Conservation (phyloP, 1,284 basidiomycete genomes). For the Ustilago esculenta region DNA sequence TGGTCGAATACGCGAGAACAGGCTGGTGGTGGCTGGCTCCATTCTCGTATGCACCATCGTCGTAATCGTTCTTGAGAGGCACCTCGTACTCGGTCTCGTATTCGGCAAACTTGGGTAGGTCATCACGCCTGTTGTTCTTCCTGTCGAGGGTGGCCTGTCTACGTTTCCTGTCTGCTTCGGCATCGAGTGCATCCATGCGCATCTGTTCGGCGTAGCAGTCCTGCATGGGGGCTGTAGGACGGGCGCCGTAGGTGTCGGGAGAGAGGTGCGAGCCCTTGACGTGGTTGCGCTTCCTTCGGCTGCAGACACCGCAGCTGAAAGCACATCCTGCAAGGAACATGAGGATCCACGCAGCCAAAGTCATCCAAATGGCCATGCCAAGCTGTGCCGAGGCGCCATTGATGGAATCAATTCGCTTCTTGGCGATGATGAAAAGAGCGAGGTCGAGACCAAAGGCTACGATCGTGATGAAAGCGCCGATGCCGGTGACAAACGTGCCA, state of each 20-base stretch:
- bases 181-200: conserved; percentile 62
- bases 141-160: conserved; percentile 45
- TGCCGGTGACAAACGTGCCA: conserved; percentile 49
- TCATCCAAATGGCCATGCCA: conserved; percentile 60
- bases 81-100: conserved; percentile 60
- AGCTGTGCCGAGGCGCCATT: conserved; percentile 50
- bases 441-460: conserved; percentile 59
- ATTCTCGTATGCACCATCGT: conserved; percentile 37
- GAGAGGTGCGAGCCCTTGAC: conserved; percentile 45
- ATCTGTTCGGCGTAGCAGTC: conserved; percentile 53
- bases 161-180: conserved; percentile 54
- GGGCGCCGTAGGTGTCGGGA: conserved; percentile 36
- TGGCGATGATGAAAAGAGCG: conserved; percentile 61
- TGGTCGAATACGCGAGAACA: conserved; percentile 43
- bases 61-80: conserved; percentile 58
- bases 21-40: conserved; percentile 28
- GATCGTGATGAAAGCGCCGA: conserved; percentile 51
- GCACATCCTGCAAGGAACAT: conserved; percentile 53
- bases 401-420: conserved; percentile 58
- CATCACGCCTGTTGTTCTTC: conserved; percentile 14
- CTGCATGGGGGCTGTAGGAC: conserved; percentile 16
- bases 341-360: conserved; percentile 58
- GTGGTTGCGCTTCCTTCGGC: conserved; percentile 38
- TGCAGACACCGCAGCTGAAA: conserved; percentile 57
- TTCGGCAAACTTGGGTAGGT: conserved; percentile 63